Evolutionary conservation across 805 yeast species (phyloP).

Genomic region (Starmerella scarabaei): DNA sequence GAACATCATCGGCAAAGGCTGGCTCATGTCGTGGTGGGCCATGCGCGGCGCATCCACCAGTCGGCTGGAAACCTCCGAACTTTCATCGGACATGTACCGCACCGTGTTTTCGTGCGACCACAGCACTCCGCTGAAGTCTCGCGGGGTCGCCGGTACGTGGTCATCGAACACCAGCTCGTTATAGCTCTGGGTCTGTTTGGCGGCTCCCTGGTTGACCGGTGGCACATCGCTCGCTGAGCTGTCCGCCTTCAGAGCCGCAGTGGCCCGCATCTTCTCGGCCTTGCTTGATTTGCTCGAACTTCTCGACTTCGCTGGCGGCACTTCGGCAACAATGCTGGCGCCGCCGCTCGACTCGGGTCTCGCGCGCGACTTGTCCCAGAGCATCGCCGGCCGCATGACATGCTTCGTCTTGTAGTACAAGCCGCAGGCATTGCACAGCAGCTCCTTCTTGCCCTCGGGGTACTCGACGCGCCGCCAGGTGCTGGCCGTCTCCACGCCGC

Average conservation of each 20-base stretch:
- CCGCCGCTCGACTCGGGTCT: not conserved
- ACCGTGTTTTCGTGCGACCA: conserved; percentile 1
- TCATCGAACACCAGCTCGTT: too few species aligned
- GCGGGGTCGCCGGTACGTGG: not conserved
- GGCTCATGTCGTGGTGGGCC: not conserved
- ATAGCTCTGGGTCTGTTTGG: too few species aligned
- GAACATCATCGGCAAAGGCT: not conserved
- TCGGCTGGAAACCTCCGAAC: conserved; percentile 4
- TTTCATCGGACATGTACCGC: conserved; percentile 1
- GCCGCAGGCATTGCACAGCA: conserved; percentile 27
- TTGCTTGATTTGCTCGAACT: not conserved
- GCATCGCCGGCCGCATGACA: conserved; percentile 25
- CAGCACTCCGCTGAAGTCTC: not conserved
- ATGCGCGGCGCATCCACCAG: conserved; percentile 1
- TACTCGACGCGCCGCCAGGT: conserved; percentile 18
- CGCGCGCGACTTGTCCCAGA: conserved; percentile 21
- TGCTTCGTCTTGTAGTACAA: conserved; percentile 23
- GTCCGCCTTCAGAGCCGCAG: not conserved
- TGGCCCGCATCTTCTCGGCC: not conserved
- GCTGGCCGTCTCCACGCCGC: conserved; percentile 18
- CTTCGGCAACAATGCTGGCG: not conserved
- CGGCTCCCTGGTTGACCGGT: not conserved
- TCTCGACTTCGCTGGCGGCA: not conserved
- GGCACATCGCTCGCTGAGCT: not conserved
- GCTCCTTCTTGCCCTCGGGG: conserved; percentile 11